Conservation (phyloP, 179 eudicot genomes). For the Beta lomatogona region DNA sequence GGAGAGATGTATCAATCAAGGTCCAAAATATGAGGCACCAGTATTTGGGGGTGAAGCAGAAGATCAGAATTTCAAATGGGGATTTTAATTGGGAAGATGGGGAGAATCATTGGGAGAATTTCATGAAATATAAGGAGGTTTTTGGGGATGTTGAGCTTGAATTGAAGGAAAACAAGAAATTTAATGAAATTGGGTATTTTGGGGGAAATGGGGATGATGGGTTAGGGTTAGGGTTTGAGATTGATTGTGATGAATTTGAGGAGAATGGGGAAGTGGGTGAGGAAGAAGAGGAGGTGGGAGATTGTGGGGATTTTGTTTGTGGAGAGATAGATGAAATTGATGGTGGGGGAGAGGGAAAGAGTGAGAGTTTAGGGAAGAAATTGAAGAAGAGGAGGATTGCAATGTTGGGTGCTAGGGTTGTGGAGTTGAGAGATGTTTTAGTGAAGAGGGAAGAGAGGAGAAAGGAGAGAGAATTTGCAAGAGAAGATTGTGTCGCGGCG, state of each 20-base stretch:
- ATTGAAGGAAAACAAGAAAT: conserved; percentile 34
- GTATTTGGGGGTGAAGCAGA: conserved; percentile 87
- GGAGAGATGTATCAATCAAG: conserved; percentile 93
- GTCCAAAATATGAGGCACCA: conserved; percentile 97
- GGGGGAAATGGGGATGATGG: conserved; percentile 40
- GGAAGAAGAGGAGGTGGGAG: conserved; percentile 37
- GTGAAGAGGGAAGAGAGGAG: conserved; percentile 62
- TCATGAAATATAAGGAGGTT: conserved; percentile 66
- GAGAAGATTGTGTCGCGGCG: conserved; percentile 43
- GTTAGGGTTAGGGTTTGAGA: conserved; percentile 46
- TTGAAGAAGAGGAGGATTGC: conserved; percentile 49
- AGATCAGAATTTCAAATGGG: conserved; percentile 48
- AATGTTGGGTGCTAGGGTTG: conserved; percentile 49
- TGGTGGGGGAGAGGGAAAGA: conserved; percentile 19
- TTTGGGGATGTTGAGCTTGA: conserved; percentile 82
- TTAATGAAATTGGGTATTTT: conserved; percentile 30
- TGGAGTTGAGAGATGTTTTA: conserved; percentile 60
- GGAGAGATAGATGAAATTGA: conserved; percentile 41
- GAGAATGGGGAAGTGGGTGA: conserved; percentile 45
- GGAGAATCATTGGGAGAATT: conserved; percentile 85
- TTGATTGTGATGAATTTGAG: conserved; percentile 53
- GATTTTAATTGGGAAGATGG: conserved; percentile 80
- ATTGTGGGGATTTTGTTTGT: conserved; percentile 26
- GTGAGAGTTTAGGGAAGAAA: conserved; percentile 36
- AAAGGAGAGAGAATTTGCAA: conserved; percentile 50